Base-by-base conservation (phyloP, 768 basidiomycete genomes). In the Pleurotus ostreatus region DNA sequence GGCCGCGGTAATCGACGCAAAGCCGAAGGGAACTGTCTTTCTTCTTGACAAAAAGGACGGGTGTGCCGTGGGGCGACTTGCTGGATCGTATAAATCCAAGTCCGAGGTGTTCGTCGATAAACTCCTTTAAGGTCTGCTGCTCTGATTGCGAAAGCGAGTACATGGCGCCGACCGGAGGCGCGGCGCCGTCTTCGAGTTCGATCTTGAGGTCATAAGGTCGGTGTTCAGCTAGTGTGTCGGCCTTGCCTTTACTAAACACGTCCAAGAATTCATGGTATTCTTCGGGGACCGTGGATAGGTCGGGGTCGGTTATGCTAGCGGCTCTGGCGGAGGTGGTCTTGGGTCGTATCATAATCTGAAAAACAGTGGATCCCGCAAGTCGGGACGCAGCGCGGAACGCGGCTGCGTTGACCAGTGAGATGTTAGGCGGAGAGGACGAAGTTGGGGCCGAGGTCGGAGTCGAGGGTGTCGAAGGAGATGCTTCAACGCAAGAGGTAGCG, bases 211-310 rank as follows among this genome's bases (percentile, higher is more conserved):
- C 71, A 55, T 68, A 73, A 8, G 67, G 62, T 1, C 70, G 65
- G 55, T 76, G 75, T 13, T 62, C 61, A 5, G 69, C 68, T 1
- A 72, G 68, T 15, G 62, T 59, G 7, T 68, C 54, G 40, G 67
- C 60, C 46, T 62, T 62, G 2, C 47, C 51, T 13, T 64, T 61
- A 11, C 63, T 62, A 54, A 70, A 68, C 8, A 70, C 63, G 26
- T 64, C 55, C 18, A 63, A 58, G 45, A 61, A 72, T 11, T 67
- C 55, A 22, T 60, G 61, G 55, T 71, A 73, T 46, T 71, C 64
- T 0, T 46, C 12, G 4, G 69, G 72, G 9, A 73, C 52, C 3
- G 13, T 6, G 8, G 12, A 26, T 40, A 58, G 57, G 20, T 55
- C 40, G 23, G 60, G 57, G 3, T 58, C 18, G 11, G 13, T 22